These are phyloP conservation scores for Boletus sp. DNA, from an alignment of 1,284 basidiomycete species.

Conservation along the genomic window DNA sequence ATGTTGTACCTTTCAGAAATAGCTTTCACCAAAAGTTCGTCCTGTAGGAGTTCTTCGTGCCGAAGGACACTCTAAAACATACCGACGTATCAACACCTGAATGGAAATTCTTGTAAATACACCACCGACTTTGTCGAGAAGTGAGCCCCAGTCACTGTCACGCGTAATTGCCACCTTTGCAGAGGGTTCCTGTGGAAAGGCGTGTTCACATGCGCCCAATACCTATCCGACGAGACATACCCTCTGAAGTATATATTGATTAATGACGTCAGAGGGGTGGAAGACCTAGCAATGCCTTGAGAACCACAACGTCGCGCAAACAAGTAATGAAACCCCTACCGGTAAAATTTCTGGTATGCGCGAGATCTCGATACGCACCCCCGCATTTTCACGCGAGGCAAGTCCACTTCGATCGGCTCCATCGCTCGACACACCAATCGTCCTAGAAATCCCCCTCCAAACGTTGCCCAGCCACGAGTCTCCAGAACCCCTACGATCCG, in stretches of 20 bases:
- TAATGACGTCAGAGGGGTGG: constrained; percentile 31
- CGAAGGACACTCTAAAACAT: constrained; percentile 17
- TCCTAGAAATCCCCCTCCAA: constrained; percentile 25
- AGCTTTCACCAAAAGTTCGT: constrained; percentile 15
- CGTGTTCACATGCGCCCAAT: too few relatives aligned
- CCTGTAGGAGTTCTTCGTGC: constrained; percentile 21
- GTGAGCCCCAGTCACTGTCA: constrained; percentile 24
- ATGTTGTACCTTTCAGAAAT: constrained; percentile 21
- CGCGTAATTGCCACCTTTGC: constrained; percentile 33
- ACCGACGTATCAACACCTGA: neutral
- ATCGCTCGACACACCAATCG: constrained; percentile 20
- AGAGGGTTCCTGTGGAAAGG: constrained; percentile 25
- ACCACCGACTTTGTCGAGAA: constrained; percentile 24
- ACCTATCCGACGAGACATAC: constrained; percentile 8
- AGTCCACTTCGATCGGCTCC: neutral
- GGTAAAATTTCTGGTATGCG: constrained; percentile 27
- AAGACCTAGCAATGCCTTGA: constrained; percentile 26
- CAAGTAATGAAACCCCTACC: constrained; percentile 13
- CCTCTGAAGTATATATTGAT: constrained; percentile 27
- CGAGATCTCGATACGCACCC: constrained; percentile 20
- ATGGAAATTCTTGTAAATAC: neutral
- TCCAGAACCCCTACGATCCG: constrained; percentile 1
- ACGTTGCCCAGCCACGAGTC: constrained; percentile 28
- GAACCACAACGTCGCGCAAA: neutral
- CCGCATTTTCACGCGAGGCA: neutral